Evolutionary conservation across 2,329 filamentous ascomycete genomes (phyloP), one percentile per base, ranked within the genome.

Genomic region (Diaporthe citrichinensis): DNA sequence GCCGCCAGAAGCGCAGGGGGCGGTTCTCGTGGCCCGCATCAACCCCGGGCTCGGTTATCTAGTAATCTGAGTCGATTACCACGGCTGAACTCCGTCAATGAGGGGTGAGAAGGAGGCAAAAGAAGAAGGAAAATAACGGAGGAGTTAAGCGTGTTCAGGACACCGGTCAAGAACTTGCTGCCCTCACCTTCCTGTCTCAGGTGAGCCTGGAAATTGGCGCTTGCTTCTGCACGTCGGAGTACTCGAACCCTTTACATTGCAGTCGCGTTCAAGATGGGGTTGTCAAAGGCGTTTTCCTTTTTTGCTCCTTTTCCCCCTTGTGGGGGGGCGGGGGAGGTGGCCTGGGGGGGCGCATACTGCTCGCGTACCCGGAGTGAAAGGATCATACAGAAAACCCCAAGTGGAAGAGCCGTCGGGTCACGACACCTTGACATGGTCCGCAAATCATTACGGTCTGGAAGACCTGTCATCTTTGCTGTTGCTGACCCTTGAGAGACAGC

Each of bases 21-120:
- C 34, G 25, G 20, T 65, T 41, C 58, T 62, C 46, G 49, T 55
- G 71, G 65, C 41, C 71, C 49, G 51, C 71, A 57, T 57, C 69
- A 31, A 51, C 58, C 55, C 55, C 28, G 25, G 31, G 34, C 58
- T 73, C 58, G 58, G 58, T 17, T 65, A 55, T 73, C 71, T 72
- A 10, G 58, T 55, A 55, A 55, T 23, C 44, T 39, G 36, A 15
- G 34, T 62, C 46, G n/a, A 34, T 34, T 1, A 34, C 17, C 9
- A 20, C 15, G 20, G 36, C 39, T 28, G 20, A 53, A 31, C 7
- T 25, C 53, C 55, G 53, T 49, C 23, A 17, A 17, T 10, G 25
- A 6, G 31, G 20, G 41, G 23, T 23, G 3, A 36, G 49, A 41
- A 49, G 39, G 23, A 15, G 17, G 9, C 5, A 53, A 7, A 31